phyloP scores from a whole-genome alignment of 306 rosid species.

The Sesbania bispinosa region DNA sequence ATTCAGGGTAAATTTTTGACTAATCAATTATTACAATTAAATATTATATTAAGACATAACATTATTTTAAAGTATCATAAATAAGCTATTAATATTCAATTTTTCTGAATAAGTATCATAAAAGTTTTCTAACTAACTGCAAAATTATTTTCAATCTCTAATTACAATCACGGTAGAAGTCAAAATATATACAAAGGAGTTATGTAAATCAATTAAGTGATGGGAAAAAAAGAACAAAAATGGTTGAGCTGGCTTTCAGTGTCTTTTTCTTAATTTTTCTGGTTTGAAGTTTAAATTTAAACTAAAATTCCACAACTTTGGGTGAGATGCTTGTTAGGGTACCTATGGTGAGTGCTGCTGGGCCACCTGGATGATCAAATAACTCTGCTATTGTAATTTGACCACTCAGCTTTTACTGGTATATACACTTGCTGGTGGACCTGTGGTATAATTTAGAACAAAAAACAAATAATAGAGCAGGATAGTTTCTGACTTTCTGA shows the following conservation, averaged over 20 bases:
- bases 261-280: background rate
- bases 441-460: background rate
- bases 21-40: no score
- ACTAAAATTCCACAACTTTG: background rate
- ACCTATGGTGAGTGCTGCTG: background rate
- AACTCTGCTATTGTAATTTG: conserved; percentile 21
- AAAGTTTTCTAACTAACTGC: no score
- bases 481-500: conserved; percentile 25
- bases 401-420: conserved; percentile 27
- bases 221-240: background rate
- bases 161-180: no score
- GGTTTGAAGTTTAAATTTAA: background rate
- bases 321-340: background rate
- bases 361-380: conserved; percentile 4
- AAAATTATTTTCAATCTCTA: no score
- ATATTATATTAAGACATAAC: no score
- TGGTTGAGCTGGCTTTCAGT: background rate
- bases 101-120: no score
- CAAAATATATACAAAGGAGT: background rate
- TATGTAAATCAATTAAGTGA: background rate
- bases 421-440: background rate
- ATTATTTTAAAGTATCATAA: no score
- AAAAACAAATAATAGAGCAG: conserved; percentile 12
- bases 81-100: no score
- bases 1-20: background rate